A percentile compares a stretch with the other conserved stretches of the same genome.
Conservation (phyloP, 73 alveolate species). For the Paramecium sonneborni region DNA sequence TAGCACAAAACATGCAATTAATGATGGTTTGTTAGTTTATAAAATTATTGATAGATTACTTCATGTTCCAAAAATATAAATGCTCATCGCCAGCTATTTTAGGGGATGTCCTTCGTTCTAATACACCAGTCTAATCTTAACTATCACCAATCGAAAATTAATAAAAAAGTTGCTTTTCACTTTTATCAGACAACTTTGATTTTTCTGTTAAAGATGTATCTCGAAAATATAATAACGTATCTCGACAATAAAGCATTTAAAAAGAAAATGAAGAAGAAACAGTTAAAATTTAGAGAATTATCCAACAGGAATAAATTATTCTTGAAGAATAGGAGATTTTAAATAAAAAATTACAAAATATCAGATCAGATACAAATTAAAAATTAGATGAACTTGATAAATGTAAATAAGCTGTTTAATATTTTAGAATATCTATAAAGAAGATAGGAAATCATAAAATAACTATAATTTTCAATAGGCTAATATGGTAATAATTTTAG, state of each 20-base stretch:
- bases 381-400: constrained; percentile 7
- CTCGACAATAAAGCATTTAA: neutral
- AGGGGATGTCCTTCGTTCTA: neutral
- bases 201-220: constrained; percentile 39
- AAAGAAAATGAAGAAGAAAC: constrained; percentile 32
- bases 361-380: neutral
- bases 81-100: neutral
- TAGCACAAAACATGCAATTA: neutral
- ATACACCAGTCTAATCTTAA: constrained; percentile 1
- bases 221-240: neutral
- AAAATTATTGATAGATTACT: neutral
- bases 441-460: neutral
- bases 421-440: neutral
- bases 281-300: neutral
- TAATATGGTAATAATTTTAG: neutral
- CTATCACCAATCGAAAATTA: neutral
- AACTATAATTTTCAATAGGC: neutral
- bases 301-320: neutral
- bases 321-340: constrained; percentile 16
- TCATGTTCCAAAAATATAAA: constrained; percentile 6
- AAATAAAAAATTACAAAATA: neutral
- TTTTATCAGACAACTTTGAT: constrained; percentile 22
- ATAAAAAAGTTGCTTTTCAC: neutral
- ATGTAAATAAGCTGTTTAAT: neutral
- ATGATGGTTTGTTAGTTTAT: neutral